Evolutionary conservation across 768 basidiomycete genomes (phyloP).

Genomic region (Pisolithus tinctorius): DNA sequence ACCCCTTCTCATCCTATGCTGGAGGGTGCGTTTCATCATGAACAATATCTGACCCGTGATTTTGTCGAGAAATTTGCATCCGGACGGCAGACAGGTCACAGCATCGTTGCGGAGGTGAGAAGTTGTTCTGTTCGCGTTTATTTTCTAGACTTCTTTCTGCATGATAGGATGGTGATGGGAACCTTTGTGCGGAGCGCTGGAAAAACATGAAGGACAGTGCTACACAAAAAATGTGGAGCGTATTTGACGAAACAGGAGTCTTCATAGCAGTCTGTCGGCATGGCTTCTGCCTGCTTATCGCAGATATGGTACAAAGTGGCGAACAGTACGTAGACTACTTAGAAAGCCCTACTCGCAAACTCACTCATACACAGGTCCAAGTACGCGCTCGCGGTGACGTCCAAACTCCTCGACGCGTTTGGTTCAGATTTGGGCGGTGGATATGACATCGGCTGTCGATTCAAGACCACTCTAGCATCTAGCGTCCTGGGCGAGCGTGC

Average conservation of each 20-base stretch:
- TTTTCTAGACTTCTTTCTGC: too few relatives aligned
- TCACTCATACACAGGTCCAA: slow-evolving; percentile 9
- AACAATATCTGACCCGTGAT: background rate
- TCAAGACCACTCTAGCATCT: slow-evolving; percentile 9
- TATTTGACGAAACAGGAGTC: slow-evolving; percentile 7
- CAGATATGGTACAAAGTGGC: slow-evolving; percentile 22
- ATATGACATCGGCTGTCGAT: slow-evolving; percentile 18
- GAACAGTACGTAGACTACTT: background rate
- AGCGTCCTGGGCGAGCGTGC: slow-evolving; percentile 4
- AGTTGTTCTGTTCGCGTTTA: too few relatives aligned
- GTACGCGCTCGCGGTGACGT: slow-evolving; percentile 11
- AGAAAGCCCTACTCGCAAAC: too few relatives aligned
- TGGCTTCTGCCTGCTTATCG: slow-evolving; percentile 14
- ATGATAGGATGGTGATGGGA: too few relatives aligned
- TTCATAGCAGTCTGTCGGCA: slow-evolving; percentile 20
- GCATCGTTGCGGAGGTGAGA: too few relatives aligned
- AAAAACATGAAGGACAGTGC: too few relatives aligned
- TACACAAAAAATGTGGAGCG: background rate
- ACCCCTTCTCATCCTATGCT: too few relatives aligned
- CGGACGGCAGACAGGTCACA: too few relatives aligned
- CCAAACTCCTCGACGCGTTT: slow-evolving; percentile 5
- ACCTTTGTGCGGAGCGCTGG: too few relatives aligned
- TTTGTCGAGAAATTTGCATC: too few relatives aligned
- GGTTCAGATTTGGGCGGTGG: slow-evolving; percentile 7
- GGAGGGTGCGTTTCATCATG: too few relatives aligned